Base-by-base conservation (phyloP, 2,329 filamentous ascomycete species). In the Teratosphaeria destructans region DNA sequence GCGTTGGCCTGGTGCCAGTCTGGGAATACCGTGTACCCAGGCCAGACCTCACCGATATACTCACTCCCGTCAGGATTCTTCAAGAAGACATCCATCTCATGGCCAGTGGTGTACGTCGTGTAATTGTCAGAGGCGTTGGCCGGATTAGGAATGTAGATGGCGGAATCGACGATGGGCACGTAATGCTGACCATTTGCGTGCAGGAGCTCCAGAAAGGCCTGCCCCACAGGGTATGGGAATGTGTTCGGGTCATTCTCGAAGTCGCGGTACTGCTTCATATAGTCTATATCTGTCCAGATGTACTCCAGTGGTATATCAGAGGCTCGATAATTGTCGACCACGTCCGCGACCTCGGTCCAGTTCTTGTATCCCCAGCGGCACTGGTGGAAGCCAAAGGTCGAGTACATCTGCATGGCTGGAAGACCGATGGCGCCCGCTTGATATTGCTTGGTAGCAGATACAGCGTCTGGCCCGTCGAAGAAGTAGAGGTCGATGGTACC, bases 331-430 rank as follows among this genome's bases (percentile, higher is more conserved):
- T 54, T 59, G 70, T 80, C 73, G 35, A 82, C 76, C 11, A 83
- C 78, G 63, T 81, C 81, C 63, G 86, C 80, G 3, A 90, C 69
- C 32, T 83, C 79, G 1, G 82, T 81, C 84, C 87, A 90, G 66
- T 89, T 90, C 47, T 80, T 76, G 71, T 94, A 94, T 0, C 90
- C 90, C 85, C 89, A 93, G 60, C 88, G 82, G 67, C 89, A 94
- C 70, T 95, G 89, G 65, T 95, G 90, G 70, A 82, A 93, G 0
- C 90, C 90, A 61, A 95, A 84, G 0, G 86, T 84, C 79, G 84
- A 93, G 75, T 94, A 94, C 65, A 88, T 85, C 69, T 92, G 87
- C 83, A 93, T 85, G 0, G 85, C 85, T 1, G 89, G 89, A 5
- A 89, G 75, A 0, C 89, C 89, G 57, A 86, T 77, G 1, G 85